A percentile compares a stretch with the other conserved stretches of the same genome.
Conservation (phyloP, 306 rosid species). For the Sechiopsis laciniata region DNA sequence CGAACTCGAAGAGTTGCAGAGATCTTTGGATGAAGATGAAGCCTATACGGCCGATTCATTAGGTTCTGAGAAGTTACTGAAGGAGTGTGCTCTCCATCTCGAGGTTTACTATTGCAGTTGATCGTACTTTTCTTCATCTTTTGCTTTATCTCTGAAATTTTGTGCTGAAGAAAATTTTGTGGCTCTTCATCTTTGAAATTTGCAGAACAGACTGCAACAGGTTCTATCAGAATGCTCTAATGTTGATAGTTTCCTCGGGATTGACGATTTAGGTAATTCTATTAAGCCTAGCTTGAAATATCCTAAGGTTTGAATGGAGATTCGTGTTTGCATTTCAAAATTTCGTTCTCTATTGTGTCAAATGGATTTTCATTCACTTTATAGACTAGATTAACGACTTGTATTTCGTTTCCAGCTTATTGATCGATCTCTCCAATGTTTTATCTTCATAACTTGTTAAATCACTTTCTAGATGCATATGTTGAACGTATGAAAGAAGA, state of each 20-base stretch:
- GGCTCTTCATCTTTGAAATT: no score
- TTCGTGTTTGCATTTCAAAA: neutral
- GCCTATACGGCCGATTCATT: slow-evolving; percentile 32
- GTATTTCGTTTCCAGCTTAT: neutral
- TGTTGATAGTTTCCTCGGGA: slow-evolving; percentile 25
- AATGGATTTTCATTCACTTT: neutral
- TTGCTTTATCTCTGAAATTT: neutral
- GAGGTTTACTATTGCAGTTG: slow-evolving; percentile 31
- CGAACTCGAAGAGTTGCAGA: slow-evolving; percentile 41
- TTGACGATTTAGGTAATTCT: slow-evolving; percentile 42
- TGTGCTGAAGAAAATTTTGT: neutral
- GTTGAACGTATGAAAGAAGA: slow-evolving; percentile 49
- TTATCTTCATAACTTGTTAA: neutral
- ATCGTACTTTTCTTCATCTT: neutral
- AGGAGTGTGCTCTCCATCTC: slow-evolving; percentile 44
- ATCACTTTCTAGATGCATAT: slow-evolving; percentile 38
- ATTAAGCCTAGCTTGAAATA: neutral
- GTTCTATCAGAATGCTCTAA: slow-evolving; percentile 50
- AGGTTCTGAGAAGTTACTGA: slow-evolving; percentile 33
- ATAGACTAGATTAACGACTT: neutral
- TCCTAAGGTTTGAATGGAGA: neutral
- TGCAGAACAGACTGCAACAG: slow-evolving; percentile 49
- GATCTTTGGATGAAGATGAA: slow-evolving; percentile 23
- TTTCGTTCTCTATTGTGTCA: neutral
- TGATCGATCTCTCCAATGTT: neutral